Evolutionary conservation across 75 land plant genomes (phyloP), one percentile per base, ranked within the genome.

Genomic region (Sequoiadendron giganteum): DNA sequence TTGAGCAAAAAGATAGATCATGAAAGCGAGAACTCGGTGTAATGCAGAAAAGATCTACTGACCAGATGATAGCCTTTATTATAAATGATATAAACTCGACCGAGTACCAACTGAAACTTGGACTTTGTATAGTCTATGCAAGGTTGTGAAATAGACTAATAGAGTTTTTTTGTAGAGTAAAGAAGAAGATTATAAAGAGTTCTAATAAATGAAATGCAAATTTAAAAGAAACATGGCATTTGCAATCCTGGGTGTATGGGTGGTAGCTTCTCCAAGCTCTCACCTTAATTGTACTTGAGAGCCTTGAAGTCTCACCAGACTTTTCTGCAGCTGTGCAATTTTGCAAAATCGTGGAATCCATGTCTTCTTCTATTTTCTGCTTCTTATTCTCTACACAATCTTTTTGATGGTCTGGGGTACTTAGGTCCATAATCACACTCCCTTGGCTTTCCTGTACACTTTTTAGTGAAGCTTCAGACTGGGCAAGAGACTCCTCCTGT

Each of bases 111-210:
- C 38, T 36, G 8, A 42, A 43, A 80, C 11, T 28, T 45, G 47
- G 14, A 28, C 84, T 28, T 43, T 52, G 0, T 25, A 45, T 81
- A 13, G 47, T 48, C 48, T 81, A 45, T 9, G 49, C 28, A 25
- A 81, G 84, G 48, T 81, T 81, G 47, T 81, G 25, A n/a, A n/a
- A n/a, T n/a, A n/a, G n/a, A n/a, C n/a, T 73, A 73, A 81, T 45
- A 28, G 28, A 13, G 47, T 16, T 18, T 81, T 81, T 45, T 81
- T 81, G 47, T 45, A 81, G 48, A 25, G 25, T 4, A 81, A 7
- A 81, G 49, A 18, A 81, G n/a, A 39, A 42, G 28, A 81, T 25
- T 43, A 21, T 81, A 10, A 81, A 81, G 16, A 45, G n/a, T 81
- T 45, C 3, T 45, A 45, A 28, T 28, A 2, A 45, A 9, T 45